Evolutionary conservation across 1,284 basidiomycete genomes (phyloP), one percentile per base, ranked within the genome.

Genomic region (Ceratobasidium sp.): DNA sequence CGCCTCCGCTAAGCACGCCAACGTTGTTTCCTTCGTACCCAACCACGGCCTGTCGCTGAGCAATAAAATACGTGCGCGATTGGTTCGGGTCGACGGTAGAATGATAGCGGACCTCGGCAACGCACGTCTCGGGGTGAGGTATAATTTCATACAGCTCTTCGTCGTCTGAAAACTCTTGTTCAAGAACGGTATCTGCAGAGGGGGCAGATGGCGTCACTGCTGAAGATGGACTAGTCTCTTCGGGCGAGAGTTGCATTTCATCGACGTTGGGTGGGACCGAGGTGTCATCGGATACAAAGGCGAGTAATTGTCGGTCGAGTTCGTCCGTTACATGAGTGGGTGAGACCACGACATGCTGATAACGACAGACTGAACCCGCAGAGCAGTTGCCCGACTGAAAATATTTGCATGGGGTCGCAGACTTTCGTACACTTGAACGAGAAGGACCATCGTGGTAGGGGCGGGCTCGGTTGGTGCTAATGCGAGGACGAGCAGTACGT

Each of bases 21-120:
- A 71, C 67, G 23, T 71, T 71, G 41, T 71, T 71, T 8, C 67
- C 67, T 36, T 71, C 67, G 45, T 71, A 71, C 6, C 57, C 67
- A 23, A 59, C 41, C 23, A 71, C 67, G 8, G 67, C 6, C 18
- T 71, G 67, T 39, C 67, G 55, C 34, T 71, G 41, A 12, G 57
- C 67, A 12, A 71, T 39, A 39, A 59, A 71, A 30, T 71, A 71
- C 5, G 67, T 71, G 43, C 67, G 67, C 21, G 57, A 28, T 30
- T 71, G 34, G 43, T 43, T 32, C 2, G 67, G 67, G 12, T 71
- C 6, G 23, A 46, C 8, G 14, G 28, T 59, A 9, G 45, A 59
- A 48, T 71, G 43, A 21, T 48, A 71, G 14, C 57, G 53, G 14
- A 71, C 28, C 57, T 71, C 67, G 21, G 67, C 8, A 18, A 71